Percentiles rank a stretch among this genome's conserved stretches.
Conservation (phyloP, 2,329 filamentous ascomycete species). For the Acrodontium crateriforme region DNA sequence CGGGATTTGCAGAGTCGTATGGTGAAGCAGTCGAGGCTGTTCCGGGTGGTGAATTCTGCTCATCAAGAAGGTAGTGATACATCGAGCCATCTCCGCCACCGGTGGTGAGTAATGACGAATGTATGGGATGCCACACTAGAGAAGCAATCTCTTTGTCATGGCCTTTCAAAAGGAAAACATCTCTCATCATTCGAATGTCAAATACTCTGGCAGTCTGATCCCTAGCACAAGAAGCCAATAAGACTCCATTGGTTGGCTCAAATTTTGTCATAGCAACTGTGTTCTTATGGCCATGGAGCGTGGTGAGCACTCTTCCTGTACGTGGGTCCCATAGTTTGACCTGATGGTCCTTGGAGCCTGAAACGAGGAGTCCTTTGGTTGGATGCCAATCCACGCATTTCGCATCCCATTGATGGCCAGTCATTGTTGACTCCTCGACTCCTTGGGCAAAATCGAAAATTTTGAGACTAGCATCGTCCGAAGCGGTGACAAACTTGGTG, state of each 20-base stretch:
- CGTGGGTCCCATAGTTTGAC: constrained; percentile 99
- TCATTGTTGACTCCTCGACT: constrained; percentile 66
- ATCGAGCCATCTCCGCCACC: constrained; percentile 82
- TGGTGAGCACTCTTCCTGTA: constrained; percentile 77
- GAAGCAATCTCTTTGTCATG: constrained; percentile 95
- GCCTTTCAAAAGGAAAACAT: constrained; percentile 82
- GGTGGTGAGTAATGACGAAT: constrained; percentile 76
- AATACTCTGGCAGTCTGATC: constrained; percentile 90
- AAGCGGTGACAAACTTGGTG: constrained; percentile 89
- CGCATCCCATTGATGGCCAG: constrained; percentile 95
- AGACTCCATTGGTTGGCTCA: constrained; percentile 68
- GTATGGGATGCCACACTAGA: constrained; percentile 84
- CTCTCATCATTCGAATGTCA: constrained; percentile 95
- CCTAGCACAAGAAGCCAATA: constrained; percentile 81
- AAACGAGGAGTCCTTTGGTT: constrained; percentile 82
- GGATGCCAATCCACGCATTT: constrained; percentile 98
- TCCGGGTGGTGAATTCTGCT: constrained; percentile 72
- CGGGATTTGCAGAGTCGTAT: constrained; percentile 70
- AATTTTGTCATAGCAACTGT: constrained; percentile 89
- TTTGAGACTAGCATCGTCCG: constrained; percentile 83
- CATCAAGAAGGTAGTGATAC: constrained; percentile 89
- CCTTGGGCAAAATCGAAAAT: constrained; percentile 92
- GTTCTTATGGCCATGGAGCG: constrained; percentile 92
- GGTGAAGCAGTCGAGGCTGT: constrained; percentile 60
- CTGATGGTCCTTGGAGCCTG: constrained; percentile 91